Base-by-base conservation (phyloP, 805 yeast species). In the Candida oleophila region DNA sequence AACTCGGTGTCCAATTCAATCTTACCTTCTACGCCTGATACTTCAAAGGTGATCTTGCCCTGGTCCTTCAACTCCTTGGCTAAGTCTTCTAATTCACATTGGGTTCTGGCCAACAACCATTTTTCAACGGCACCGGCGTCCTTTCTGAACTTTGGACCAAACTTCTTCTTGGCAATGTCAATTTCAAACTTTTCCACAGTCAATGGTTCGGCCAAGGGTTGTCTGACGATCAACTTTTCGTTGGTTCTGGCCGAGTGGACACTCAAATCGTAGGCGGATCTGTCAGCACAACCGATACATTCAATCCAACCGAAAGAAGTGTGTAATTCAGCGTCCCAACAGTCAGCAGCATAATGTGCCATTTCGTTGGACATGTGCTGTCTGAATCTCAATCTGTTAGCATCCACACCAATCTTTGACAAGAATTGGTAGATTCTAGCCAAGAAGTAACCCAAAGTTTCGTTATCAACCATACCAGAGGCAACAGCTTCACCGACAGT, bases 221-320 rank as follows among this genome's bases (percentile, higher is more conserved):
- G 87, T 78, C 98, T 87, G 40, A 94, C 99, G 49, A 90, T 91
- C 59, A 94, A 76, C 72, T 90, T 92, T 74, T 89, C 97, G 71
- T 89, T 89, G 48, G 99, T 94, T 71, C 88, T 87, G 47, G 92
- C 94, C 39, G 97, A 73, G 67, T 94, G 99, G 51, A 95, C 99
- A 42, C 92, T 80, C 69, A 94, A 81, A 74, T 94, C 99, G 66
- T 89, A 94, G 37, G 99, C 99, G 40, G 96, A 88, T 77, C 99
- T 84, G 74, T 94, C 99, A 55, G 99, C 99, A 76, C 98, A 94
- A 57, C 99, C 99, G 66, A 94, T 97, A 83, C 99, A 95, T 76
- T 94, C 99, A 60, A 94, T 88, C 99, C 99, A 94, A 60, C 99
- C 99, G 61, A 89, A 94, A 30, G 97, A 89, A 38, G 97, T 85